phyloP scores from a whole-genome alignment of 1,284 basidiomycete species.

The Marasmius sp. region DNA sequence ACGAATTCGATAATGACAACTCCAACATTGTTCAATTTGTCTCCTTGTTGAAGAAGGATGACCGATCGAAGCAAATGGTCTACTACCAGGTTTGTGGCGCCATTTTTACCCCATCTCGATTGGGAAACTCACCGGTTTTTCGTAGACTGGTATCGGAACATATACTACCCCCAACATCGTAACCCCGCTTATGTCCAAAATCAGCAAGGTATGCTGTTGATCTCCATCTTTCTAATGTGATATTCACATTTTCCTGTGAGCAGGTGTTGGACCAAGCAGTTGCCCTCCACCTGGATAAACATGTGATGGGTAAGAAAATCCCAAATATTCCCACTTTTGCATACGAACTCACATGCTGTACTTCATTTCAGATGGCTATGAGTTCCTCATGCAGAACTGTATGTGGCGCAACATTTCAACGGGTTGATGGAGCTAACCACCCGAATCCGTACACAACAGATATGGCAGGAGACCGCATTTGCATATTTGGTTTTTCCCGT shows the following conservation, averaged over 20 bases:
- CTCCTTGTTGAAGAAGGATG: conserved; percentile 52
- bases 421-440: neutral
- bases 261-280: conserved; percentile 48
- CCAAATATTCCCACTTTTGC: neutral
- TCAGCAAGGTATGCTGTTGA: conserved; percentile 25
- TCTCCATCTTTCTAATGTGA: neutral
- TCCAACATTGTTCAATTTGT: conserved; percentile 50
- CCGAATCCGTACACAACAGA: conserved; percentile 21
- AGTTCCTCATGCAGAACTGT: conserved; percentile 68
- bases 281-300: conserved; percentile 52
- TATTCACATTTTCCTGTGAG: neutral
- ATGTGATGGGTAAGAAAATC: conserved; percentile 48
- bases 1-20: conserved; percentile 32
- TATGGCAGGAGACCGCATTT: conserved; percentile 49
- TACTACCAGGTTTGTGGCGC: conserved; percentile 55
- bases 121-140: neutral
- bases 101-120: neutral
- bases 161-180: conserved; percentile 30
- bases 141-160: conserved; percentile 47
- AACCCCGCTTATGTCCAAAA: conserved; percentile 34
- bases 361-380: conserved; percentile 62
- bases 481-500: conserved; percentile 65
- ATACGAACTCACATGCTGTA: neutral
- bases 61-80: conserved; percentile 49
- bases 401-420: conserved; percentile 6